Conservation (phyloP, 345 rosid genomes). For the Carallia brachiata region DNA sequence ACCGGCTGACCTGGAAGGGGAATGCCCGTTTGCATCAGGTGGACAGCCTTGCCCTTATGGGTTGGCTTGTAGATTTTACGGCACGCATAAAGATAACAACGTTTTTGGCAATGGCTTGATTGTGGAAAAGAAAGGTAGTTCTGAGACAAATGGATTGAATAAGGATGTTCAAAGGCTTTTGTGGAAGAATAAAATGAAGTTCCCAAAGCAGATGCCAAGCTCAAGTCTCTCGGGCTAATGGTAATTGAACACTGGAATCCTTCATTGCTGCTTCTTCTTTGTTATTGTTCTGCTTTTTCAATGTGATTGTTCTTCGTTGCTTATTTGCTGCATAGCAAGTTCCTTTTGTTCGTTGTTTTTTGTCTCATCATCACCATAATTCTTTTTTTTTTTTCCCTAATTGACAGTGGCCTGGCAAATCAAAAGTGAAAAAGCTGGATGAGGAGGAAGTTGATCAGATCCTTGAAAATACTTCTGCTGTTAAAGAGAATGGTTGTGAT, state of each 20-base stretch:
- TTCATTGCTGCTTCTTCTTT: not conserved
- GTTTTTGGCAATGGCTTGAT: constrained; percentile 13
- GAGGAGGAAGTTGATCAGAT: constrained; percentile 35
- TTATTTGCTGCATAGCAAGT: not conserved
- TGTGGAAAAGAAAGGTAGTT: constrained; percentile 21
- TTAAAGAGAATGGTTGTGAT: constrained; percentile 27
- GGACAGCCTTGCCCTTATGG: constrained; percentile 69
- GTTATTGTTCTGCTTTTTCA: not conserved
- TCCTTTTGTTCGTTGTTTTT: too few species aligned
- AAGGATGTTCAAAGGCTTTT: constrained; percentile 83
- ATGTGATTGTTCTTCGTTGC: not conserved
- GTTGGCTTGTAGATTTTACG: constrained; percentile 72
- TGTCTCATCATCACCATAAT: not conserved
- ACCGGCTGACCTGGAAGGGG: constrained; percentile 84
- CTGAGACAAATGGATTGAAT: constrained; percentile 66
- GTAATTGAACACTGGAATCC: constrained; percentile 32
- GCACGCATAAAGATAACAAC: constrained; percentile 48
- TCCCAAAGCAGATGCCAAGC: constrained; percentile 69
- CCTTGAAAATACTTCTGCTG: constrained; percentile 18
- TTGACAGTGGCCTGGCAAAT: constrained; percentile 44
- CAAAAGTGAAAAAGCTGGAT: constrained; percentile 40
- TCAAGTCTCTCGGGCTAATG: constrained; percentile 68
- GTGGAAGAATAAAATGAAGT: constrained; percentile 81
- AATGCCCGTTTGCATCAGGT: constrained; percentile 65
- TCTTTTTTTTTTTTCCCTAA: not conserved